These are phyloP conservation scores for Salix exigua DNA, from an alignment of 345 rosid genomes.

Conservation along the genomic window DNA sequence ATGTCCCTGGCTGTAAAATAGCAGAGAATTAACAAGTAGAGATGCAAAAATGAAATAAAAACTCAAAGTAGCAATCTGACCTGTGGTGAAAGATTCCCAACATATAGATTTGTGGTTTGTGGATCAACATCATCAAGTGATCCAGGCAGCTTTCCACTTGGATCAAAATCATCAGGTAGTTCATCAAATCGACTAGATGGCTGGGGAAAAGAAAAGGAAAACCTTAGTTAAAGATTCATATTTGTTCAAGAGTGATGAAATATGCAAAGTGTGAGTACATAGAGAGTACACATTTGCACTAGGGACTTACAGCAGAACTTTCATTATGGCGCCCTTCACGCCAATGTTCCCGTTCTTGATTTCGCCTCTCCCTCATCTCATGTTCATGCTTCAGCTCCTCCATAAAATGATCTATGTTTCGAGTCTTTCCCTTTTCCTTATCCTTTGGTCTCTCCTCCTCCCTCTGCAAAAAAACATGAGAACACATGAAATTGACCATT, in stretches of 20 bases:
- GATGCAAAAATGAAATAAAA: background rate
- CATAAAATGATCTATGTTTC: slow-evolving; percentile 95
- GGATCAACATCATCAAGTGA: slow-evolving; percentile 99
- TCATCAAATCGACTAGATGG: slow-evolving; percentile 95
- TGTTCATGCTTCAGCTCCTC: slow-evolving; percentile 99
- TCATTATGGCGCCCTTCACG: slow-evolving; percentile 71
- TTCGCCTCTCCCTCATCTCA: slow-evolving; percentile 91
- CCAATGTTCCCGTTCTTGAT: slow-evolving; percentile 78
- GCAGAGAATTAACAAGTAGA: background rate
- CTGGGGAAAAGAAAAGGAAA: slow-evolving; percentile 39
- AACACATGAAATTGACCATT: slow-evolving; percentile 11
- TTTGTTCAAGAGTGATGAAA: background rate
- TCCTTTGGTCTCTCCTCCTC: slow-evolving; percentile 79
- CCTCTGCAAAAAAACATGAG: slow-evolving; percentile 40
- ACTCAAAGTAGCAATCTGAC: slow-evolving; percentile 26
- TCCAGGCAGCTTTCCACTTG: slow-evolving; percentile 90
- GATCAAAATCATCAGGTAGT: slow-evolving; percentile 96
- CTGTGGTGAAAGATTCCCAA: slow-evolving; percentile 96
- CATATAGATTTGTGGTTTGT: slow-evolving; percentile 95
- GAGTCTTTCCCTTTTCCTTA: slow-evolving; percentile 79
- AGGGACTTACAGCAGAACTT: slow-evolving; percentile 58
- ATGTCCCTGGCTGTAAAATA: slow-evolving; percentile 4
- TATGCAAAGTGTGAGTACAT: background rate
- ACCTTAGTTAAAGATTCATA: slow-evolving; percentile 12
- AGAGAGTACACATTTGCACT: background rate